Evolutionary conservation across 495 filamentous ascomycete species (phyloP).

Genomic region (Tuber borchii): DNA sequence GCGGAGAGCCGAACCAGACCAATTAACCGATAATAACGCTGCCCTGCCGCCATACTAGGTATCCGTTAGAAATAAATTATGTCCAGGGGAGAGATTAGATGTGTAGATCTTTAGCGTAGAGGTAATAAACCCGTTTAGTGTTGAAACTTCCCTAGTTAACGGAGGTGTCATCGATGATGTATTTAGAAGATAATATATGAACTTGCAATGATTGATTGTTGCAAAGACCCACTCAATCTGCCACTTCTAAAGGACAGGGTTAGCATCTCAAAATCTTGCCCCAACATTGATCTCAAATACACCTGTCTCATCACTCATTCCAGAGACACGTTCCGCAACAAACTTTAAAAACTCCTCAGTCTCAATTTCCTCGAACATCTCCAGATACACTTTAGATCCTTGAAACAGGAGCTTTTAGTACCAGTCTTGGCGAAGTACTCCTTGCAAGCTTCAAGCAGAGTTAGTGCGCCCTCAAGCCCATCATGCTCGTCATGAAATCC

Average conservation of each 20-base stretch:
- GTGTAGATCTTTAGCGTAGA: conserved; percentile 50
- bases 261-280: conserved; percentile 28
- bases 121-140: conserved; percentile 46
- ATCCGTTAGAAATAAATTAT: conserved; percentile 47
- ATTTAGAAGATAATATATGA: conserved; percentile 54
- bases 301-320: conserved; percentile 41
- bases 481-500: conserved; percentile 40
- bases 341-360: conserved; percentile 46
- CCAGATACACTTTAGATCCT: conserved; percentile 49
- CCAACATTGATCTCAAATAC: conserved; percentile 12
- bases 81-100: conserved; percentile 34
- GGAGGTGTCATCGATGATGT: conserved; percentile 41
- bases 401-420: conserved; percentile 52
- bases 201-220: conserved; percentile 52
- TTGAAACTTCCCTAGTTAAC: conserved; percentile 40
- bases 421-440: conserved; percentile 50
- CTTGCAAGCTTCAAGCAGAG: conserved; percentile 46
- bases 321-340: conserved; percentile 24
- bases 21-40: conserved; percentile 54
- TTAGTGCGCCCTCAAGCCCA: conserved; percentile 42
- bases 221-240: conserved; percentile 42
- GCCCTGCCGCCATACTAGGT: conserved; percentile 55
- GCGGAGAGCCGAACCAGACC: conserved; percentile 47
- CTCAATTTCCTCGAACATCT: conserved; percentile 43
- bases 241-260: conserved; percentile 28